Evolutionary conservation across 257 asterid species (phyloP).

Genomic region (Scutellaria galericulata): DNA sequence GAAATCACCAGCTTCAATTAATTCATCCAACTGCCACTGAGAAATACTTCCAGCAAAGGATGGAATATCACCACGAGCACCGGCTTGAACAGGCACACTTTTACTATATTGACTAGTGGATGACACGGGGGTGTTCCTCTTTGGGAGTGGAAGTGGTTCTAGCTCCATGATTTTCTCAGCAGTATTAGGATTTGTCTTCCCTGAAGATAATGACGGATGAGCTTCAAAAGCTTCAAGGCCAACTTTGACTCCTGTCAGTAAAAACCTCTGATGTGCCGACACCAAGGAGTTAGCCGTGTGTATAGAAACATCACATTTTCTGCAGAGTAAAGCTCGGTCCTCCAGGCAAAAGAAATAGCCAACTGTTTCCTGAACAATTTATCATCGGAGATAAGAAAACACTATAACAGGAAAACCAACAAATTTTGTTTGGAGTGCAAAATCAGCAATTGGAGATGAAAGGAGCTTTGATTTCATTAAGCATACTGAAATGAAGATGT

Average conservation of each 20-base stretch:
- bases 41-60: constrained; percentile 65
- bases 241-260: constrained; percentile 89
- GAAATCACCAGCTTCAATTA: constrained; percentile 64
- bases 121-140: constrained; percentile 39
- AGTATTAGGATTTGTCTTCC: constrained; percentile 42
- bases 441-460: background rate
- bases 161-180: constrained; percentile 50
- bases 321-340: constrained; percentile 91
- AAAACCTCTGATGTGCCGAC: constrained; percentile 75
- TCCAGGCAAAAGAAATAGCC: constrained; percentile 96
- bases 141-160: constrained; percentile 45
- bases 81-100: constrained; percentile 46
- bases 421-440: background rate
- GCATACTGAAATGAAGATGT: background rate
- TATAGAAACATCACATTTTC: constrained; percentile 83
- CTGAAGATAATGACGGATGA: constrained; percentile 53
- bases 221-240: constrained; percentile 77
- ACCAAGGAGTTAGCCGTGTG: constrained; percentile 73
- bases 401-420: background rate
- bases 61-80: constrained; percentile 40
- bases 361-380: constrained; percentile 66
- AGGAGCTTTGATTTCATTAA: background rate
- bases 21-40: constrained; percentile 90
- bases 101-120: constrained; percentile 47
- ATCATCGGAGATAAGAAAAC: constrained; percentile 18